A percentile compares a stretch with the other conserved stretches of the same genome.
phyloP scores from a whole-genome alignment of 1,284 basidiomycete genomes.

The Xerocomus minutiporus region DNA sequence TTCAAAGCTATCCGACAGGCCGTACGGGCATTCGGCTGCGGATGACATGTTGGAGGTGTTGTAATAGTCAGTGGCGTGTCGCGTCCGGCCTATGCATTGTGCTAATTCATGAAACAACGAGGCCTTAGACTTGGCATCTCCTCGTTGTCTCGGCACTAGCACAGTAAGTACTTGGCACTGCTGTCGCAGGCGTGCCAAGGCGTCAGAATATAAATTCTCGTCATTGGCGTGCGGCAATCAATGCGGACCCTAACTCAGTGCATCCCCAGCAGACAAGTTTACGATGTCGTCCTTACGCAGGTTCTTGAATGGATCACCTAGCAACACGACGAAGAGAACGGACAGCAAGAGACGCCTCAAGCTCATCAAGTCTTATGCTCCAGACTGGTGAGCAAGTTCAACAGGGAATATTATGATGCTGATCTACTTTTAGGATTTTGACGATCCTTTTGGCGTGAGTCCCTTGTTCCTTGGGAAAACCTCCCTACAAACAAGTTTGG shows the following conservation, averaged over 20 bases:
- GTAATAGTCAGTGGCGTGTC: background rate
- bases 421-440: conserved; percentile 48
- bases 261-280: background rate
- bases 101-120: background rate
- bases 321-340: conserved; percentile 15
- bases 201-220: background rate
- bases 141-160: background rate
- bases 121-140: background rate
- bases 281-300: conserved; percentile 18
- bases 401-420: conserved; percentile 2
- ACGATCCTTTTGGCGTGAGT: conserved; percentile 68
- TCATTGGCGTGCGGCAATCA: background rate
- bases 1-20: conserved; percentile 31
- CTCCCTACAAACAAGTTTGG: conserved; percentile 3
- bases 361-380: conserved; percentile 59
- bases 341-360: conserved; percentile 38
- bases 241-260: background rate
- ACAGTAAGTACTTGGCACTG: background rate
- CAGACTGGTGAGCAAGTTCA: conserved; percentile 57
- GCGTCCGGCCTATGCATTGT: background rate
- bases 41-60: conserved; percentile 18
- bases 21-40: conserved; percentile 10
- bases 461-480: background rate
- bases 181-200: background rate
- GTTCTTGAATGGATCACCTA: conserved; percentile 2